These are phyloP conservation scores for Amylocystis lapponica DNA, from an alignment of 768 basidiomycete genomes.

Conservation along the genomic window DNA sequence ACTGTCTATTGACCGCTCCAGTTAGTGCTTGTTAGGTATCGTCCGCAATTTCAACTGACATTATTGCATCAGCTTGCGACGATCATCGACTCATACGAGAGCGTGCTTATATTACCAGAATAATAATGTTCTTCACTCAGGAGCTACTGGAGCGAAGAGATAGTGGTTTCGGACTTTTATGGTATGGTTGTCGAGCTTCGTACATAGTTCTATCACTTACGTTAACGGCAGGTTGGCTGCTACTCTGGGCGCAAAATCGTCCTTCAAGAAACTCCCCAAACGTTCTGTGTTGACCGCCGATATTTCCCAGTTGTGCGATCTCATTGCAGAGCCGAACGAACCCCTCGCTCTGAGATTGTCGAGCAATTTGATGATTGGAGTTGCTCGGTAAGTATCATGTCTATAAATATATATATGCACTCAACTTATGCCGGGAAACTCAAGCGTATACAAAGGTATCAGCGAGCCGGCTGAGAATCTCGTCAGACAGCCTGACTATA, in stretches of 20 bases:
- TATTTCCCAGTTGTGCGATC: slow-evolving; percentile 71
- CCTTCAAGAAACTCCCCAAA: slow-evolving; percentile 77
- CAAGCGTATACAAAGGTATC: slow-evolving; percentile 44
- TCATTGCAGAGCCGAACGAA: slow-evolving; percentile 79
- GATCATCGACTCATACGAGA: not conserved
- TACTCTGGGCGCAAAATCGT: slow-evolving; percentile 83
- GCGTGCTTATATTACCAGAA: not conserved
- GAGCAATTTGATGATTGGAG: slow-evolving; percentile 86
- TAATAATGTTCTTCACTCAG: slow-evolving; percentile 76
- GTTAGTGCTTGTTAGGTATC: not conserved
- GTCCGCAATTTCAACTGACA: not conserved
- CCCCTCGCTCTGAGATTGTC: slow-evolving; percentile 84
- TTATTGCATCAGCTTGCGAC: not conserved
- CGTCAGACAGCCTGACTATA: not conserved
- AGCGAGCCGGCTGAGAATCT: not conserved
- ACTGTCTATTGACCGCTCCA: not conserved
- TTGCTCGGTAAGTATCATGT: slow-evolving; percentile 57
- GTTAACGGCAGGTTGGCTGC: slow-evolving; percentile 69
- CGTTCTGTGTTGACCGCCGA: slow-evolving; percentile 82
- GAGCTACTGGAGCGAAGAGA: slow-evolving; percentile 78
- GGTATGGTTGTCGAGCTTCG: slow-evolving; percentile 53
- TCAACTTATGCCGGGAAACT: not conserved
- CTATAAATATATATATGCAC: slow-evolving; percentile 15
- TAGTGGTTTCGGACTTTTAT: slow-evolving; percentile 85
- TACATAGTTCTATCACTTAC: too few relatives aligned